phyloP scores from a whole-genome alignment of 2,329 filamentous ascomycete genomes.

The Colletotrichum salicis region DNA sequence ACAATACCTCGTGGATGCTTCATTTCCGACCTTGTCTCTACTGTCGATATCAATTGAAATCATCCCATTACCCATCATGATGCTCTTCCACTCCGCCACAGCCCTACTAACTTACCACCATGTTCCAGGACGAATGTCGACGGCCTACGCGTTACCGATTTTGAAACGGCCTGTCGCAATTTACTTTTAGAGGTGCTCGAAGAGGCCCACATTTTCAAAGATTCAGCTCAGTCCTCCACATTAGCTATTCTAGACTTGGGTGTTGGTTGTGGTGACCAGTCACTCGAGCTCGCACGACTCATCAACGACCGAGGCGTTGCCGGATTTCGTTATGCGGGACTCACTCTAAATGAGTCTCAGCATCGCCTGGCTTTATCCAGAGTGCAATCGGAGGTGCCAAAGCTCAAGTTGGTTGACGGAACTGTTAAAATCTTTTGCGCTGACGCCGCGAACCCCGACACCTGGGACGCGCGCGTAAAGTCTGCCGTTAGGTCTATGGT shows the following conservation, averaged over 20 bases:
- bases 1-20: too few relatives aligned
- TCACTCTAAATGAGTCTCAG: constrained; percentile 61
- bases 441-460: constrained; percentile 58
- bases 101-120: background rate
- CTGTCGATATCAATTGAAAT: background rate
- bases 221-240: constrained; percentile 11
- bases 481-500: constrained; percentile 42
- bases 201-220: constrained; percentile 51
- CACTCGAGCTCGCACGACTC: constrained; percentile 53
- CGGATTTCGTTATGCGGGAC: constrained; percentile 60
- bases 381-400: constrained; percentile 40
- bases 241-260: constrained; percentile 63
- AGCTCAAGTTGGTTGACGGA: background rate
- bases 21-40: background rate
- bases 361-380: constrained; percentile 48
- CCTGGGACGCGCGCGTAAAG: constrained; percentile 48
- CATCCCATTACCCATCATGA: background rate
- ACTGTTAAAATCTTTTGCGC: constrained; percentile 56
- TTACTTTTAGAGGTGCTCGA: constrained; percentile 59
- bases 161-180: constrained; percentile 59
- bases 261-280: constrained; percentile 70
- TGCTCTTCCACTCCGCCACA: background rate
- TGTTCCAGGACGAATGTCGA: constrained; percentile 42
- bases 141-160: constrained; percentile 46
- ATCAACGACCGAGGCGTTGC: constrained; percentile 37